A percentile compares a stretch with the other conserved stretches of the same genome.
Evolutionary conservation across 2,329 filamentous ascomycete species (phyloP).

Genomic region (Furcasterigmium furcatum): DNA sequence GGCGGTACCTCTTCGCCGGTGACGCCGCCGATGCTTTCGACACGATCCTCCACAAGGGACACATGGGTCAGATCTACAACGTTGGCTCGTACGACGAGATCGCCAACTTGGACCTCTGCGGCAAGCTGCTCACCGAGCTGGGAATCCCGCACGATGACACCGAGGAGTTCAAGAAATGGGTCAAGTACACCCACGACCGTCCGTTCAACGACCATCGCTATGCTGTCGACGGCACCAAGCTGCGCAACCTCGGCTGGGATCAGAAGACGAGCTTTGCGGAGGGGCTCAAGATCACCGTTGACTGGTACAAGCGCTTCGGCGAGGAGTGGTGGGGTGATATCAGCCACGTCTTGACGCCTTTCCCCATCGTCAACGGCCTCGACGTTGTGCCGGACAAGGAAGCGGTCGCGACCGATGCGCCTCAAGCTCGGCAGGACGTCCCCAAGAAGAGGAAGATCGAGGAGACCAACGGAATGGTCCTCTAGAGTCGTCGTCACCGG

Average conservation of each 20-base stretch:
- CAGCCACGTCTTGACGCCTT: conserved; percentile 64
- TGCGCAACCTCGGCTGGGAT: conserved; percentile 65
- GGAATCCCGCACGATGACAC: conserved; percentile 46
- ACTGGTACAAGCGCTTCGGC: conserved; percentile 67
- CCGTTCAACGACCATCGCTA: conserved; percentile 77
- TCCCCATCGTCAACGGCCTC: conserved; percentile 55
- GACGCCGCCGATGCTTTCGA: conserved; percentile 82
- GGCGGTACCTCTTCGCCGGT: conserved; percentile 74
- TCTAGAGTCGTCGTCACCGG: neutral
- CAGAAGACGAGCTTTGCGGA: conserved; percentile 63
- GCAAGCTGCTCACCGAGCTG: conserved; percentile 61
- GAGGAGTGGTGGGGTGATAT: conserved; percentile 73
- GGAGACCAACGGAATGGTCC: conserved; percentile 7
- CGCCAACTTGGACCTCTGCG: conserved; percentile 68
- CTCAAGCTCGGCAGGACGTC: conserved; percentile 16
- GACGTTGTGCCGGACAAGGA: conserved; percentile 53
- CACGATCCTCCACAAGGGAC: conserved; percentile 76
- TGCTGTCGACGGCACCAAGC: conserved; percentile 67
- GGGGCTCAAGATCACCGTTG: conserved; percentile 61
- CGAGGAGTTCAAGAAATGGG: conserved; percentile 58
- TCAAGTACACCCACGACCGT: conserved; percentile 73
- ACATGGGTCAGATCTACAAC: conserved; percentile 76
- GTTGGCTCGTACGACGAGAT: conserved; percentile 76
- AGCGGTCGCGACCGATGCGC: conserved; percentile 23
- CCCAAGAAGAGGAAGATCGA: conserved; percentile 16